Conservation (phyloP, 176 grass and related monocot species). For the Melocanna baccifera region DNA sequence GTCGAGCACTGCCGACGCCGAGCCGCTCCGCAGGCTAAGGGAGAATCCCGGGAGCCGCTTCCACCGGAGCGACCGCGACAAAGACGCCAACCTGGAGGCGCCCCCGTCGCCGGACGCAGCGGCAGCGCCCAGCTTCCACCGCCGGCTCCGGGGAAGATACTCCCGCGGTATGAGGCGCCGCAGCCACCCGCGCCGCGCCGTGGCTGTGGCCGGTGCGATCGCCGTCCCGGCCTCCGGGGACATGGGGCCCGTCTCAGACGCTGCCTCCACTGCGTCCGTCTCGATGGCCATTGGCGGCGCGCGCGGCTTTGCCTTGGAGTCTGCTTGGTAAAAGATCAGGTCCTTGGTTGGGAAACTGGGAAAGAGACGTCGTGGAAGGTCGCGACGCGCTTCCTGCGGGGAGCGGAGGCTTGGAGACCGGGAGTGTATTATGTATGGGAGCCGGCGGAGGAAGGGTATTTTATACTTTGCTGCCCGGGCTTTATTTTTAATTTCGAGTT, state of each 20-base stretch:
- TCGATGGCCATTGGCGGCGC: slow-evolving; percentile 23
- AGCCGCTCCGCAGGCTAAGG: slow-evolving; percentile 33
- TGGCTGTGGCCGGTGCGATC: background rate
- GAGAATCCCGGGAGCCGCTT: slow-evolving; percentile 46
- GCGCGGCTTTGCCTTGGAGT: background rate
- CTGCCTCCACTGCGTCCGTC: background rate
- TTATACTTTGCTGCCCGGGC: too few relatives aligned
- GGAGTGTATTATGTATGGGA: slow-evolving; percentile 24
- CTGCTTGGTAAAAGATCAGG: slow-evolving; percentile 2
- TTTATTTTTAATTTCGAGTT: too few relatives aligned
- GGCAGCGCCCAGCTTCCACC: background rate
- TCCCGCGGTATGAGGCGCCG: slow-evolving; percentile 31
- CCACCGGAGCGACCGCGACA: slow-evolving; percentile 51
- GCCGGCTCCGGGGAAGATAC: slow-evolving; percentile 23
- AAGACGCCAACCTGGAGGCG: slow-evolving; percentile 38
- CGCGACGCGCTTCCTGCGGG: background rate
- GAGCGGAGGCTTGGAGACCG: background rate
- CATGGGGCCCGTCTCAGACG: slow-evolving; percentile 24
- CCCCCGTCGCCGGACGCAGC: background rate
- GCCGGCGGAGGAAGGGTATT: background rate
- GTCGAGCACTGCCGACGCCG: slow-evolving; percentile 49
- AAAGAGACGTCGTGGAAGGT: background rate
- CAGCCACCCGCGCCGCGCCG: slow-evolving; percentile 37
- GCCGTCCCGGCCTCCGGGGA: background rate
- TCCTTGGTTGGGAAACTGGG: slow-evolving; percentile 3